Base-by-base conservation (phyloP, 2,329 filamentous ascomycete genomes). In the Aspergillus sp. region DNA sequence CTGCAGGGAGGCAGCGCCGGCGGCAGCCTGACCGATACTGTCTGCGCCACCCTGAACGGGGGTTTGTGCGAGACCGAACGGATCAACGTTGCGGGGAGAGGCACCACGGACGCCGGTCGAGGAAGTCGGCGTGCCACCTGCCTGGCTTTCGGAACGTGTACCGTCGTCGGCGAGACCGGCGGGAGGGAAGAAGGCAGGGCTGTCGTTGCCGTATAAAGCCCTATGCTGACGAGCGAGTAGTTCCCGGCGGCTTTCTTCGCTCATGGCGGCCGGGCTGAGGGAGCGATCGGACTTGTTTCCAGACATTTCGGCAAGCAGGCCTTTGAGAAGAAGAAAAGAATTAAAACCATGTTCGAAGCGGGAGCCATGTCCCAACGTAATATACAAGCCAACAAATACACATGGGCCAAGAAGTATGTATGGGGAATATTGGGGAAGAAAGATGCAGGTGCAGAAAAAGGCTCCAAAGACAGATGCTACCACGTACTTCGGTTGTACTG, bases 401-500 rank as follows among this genome's bases (percentile, higher is more conserved):
- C 71, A 72, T 68, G 72, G 67, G 67, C 69, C 68, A 71, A 67
- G 12, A 36, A 36, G 32, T 65, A 72, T 69, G 73, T 76, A 74
- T 71, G 76, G 72, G 72, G 67, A 69, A 72, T 64, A 64, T 69
- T 66, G 70, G 65, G 64, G 63, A 69, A 70, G 72, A 63, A 71
- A 70, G 72, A 64, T 63, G 53, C 53, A 32, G 10, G 53, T 45
- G 53, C 28, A 30, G 67, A 65, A 69, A 69, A 70, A 67, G 59
- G 58, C 56, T 65, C 63, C 60, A 66, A 69, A 68, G 66, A 70
- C 65, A 71, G 69, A 74, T 67, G 72, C 75, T 78, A 78, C 80
- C 76, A 79, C 79, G 72, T 82, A 98, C 95, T 97, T 91, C 94
- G 89, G 85, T 98, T 96, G 83, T 96, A 98, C 88, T 99, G 95